Evolutionary conservation across 2,329 filamentous ascomycete species (phyloP).

Genomic region (Myotisia sp.): DNA sequence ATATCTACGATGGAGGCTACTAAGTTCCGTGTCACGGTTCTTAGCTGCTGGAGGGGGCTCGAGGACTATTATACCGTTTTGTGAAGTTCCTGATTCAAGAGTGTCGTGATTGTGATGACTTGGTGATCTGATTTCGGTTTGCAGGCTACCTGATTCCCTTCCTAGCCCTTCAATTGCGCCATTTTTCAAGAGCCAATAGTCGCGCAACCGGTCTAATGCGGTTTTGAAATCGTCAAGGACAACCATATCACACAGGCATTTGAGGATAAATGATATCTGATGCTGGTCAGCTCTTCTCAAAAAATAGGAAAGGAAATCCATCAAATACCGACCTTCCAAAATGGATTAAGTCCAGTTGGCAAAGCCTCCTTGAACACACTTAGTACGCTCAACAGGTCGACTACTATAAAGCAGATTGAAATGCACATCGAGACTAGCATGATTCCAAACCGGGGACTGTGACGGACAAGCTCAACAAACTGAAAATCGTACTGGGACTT

Average conservation of each 20-base stretch:
- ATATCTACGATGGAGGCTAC: too few species aligned
- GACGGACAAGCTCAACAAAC: constrained; percentile 42
- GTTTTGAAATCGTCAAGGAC: constrained; percentile 57
- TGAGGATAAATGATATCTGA: constrained; percentile 46
- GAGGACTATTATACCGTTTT: neutral
- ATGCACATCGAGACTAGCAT: constrained; percentile 48
- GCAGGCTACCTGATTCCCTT: neutral
- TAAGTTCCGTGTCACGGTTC: neutral
- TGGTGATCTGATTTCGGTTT: neutral
- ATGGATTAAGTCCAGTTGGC: constrained; percentile 48
- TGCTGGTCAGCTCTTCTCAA: neutral
- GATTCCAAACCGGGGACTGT: constrained; percentile 51
- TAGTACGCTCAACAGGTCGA: constrained; percentile 48
- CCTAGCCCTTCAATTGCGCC: constrained; percentile 10
- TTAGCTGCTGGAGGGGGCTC: constrained; percentile 1
- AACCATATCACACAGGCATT: constrained; percentile 52
- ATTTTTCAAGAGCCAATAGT: constrained; percentile 22
- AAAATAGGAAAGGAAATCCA: neutral
- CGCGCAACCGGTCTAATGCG: constrained; percentile 29
- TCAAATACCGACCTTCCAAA: constrained; percentile 38
- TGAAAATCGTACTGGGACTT: constrained; percentile 47
- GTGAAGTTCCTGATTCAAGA: neutral
- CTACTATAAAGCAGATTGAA: constrained; percentile 45
- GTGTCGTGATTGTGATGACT: neutral
- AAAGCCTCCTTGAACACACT: constrained; percentile 28